These are phyloP conservation scores for Ganoderma multipileum DNA, from an alignment of 1,284 basidiomycete species.

Conservation along the genomic window DNA sequence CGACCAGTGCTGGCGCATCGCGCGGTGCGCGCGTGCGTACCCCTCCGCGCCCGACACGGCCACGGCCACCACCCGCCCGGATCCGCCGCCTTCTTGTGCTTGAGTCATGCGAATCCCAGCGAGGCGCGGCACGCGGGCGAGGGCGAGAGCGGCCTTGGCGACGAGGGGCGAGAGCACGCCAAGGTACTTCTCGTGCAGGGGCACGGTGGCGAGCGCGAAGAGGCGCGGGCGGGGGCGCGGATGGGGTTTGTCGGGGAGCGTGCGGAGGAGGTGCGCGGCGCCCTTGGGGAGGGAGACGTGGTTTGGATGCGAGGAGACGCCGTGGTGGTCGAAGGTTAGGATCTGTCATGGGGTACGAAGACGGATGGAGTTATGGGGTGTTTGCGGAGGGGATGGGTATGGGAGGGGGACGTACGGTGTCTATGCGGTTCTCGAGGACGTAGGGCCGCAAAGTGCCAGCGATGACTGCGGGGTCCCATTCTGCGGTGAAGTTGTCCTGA, in stretches of 20 bases:
- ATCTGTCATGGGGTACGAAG: constrained; percentile 76
- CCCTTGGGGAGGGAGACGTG: constrained; percentile 81
- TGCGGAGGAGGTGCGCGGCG: constrained; percentile 48
- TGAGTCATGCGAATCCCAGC: neutral
- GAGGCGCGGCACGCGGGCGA: neutral
- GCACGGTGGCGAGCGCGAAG: constrained; percentile 67
- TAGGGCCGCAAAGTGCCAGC: constrained; percentile 66
- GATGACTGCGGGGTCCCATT: constrained; percentile 74
- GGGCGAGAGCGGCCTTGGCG: constrained; percentile 8
- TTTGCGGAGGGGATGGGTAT: neutral
- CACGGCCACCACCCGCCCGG: constrained; percentile 51
- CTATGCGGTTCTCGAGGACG: constrained; percentile 65
- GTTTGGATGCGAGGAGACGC: constrained; percentile 91
- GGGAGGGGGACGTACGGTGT: constrained; percentile 56
- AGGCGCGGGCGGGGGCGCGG: constrained; percentile 45
- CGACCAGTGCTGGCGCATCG: constrained; percentile 78
- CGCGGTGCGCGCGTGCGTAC: constrained; percentile 66
- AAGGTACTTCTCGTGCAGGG: constrained; percentile 67
- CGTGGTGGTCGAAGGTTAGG: constrained; percentile 87
- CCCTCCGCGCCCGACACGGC: constrained; percentile 62
- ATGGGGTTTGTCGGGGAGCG: constrained; percentile 23
- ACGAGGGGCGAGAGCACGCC: constrained; percentile 51
- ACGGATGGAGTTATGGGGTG: neutral
- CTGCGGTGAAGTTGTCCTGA: constrained; percentile 76
- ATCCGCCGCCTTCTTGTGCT: constrained; percentile 1